These are phyloP conservation scores for Ceratobasidium sp. DNA, from an alignment of 1,284 basidiomycete genomes.

Conservation along the genomic window DNA sequence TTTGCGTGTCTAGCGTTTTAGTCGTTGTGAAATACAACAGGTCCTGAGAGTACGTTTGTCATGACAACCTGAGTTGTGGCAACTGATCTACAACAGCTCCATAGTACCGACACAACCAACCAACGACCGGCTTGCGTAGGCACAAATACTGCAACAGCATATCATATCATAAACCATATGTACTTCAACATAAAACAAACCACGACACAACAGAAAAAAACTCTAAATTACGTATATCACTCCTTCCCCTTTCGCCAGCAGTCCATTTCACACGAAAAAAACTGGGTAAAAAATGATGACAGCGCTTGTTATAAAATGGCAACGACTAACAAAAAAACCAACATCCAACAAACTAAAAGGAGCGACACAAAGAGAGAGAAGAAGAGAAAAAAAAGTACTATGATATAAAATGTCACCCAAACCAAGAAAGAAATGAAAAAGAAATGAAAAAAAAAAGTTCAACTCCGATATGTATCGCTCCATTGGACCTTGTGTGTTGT, in stretches of 20 bases:
- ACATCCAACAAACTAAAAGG: constrained; percentile 13
- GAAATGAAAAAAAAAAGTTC: constrained; percentile 6
- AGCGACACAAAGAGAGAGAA: constrained; percentile 1
- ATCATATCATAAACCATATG: constrained; percentile 2
- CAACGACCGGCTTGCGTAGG: no score
- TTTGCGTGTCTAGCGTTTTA: no score
- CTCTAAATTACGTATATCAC: constrained; percentile 3
- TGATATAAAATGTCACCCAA: constrained; percentile 34
- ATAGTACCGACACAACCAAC: no score
- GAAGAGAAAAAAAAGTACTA: not conserved
- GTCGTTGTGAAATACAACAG: no score
- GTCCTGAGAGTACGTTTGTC: no score
- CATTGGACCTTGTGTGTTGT: constrained; percentile 2
- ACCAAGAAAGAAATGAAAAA: not conserved
- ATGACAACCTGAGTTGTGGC: no score
- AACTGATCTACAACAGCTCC: no score
- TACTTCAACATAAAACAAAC: not conserved
- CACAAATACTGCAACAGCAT: no score
- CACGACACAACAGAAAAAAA: not conserved
- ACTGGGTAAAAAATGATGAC: constrained; percentile 13
- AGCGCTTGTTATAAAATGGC: constrained; percentile 15
- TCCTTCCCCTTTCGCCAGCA: not conserved
- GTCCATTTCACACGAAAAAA: not conserved
- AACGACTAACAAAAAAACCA: constrained; percentile 5
- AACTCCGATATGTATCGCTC: not conserved